Evolutionary conservation across 2,329 filamentous ascomycete species (phyloP), one percentile per base, ranked within the genome.

Genomic region (Ophiostoma piceae): DNA sequence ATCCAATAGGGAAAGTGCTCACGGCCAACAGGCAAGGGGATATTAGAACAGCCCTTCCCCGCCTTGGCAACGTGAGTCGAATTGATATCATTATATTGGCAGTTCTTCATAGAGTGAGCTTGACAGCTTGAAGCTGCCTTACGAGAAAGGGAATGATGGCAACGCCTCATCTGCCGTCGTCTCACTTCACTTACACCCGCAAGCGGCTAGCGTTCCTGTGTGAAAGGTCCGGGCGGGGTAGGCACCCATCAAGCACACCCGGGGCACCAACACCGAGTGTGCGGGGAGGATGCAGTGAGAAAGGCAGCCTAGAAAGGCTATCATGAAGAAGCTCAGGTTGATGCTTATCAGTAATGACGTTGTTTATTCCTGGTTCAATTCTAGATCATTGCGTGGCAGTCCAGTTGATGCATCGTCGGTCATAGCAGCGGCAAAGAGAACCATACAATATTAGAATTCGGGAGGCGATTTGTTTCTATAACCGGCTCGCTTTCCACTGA

Each of bases 401-500:
- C 16, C 6, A 47, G 16, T 16, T 8, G 6, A n/a, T 19, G 19
- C 19, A 47, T 47, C 16, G 43, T n/a, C 43, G 43, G 16, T 5
- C 16, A 19, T 3, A 43, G 41, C 41, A 43, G 16, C 16, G 12
- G 12, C 41, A 12, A 43, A 12, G 41, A 19, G 14, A 14, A 19
- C 12, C 26, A 29, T 29, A 29, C 26, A 29, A 29, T 29, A 29
- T 29, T 29, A 29, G 26, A 29, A 2, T 29, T 2, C 26, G 26
- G 26, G 26, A 29, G 26, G 26, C 26, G 26, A 1, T 29, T 29
- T 29, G 2, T 29, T 29, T 29, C 43, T 73, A 77, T 67, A 77
- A 67, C 71, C 75, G 75, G 43, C 74, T 75, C 2, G 72, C 69
- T 65, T 67, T 68, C 76, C 75, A 77, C 37, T 37, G 73, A 22